Evolutionary conservation across 306 rosid genomes (phyloP).

Genomic region (Fragaria ananassa): DNA sequence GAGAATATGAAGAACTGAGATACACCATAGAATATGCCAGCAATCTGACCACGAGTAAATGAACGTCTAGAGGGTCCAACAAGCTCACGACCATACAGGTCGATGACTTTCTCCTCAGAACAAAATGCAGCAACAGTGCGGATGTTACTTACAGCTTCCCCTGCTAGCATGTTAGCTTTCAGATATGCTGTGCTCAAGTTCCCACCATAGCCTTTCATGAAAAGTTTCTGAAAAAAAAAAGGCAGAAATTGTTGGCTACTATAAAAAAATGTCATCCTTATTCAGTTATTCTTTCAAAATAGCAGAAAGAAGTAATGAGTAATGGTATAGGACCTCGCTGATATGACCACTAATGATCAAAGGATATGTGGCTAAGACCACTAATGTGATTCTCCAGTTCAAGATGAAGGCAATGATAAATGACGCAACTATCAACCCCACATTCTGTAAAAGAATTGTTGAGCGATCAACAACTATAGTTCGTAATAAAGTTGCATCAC

Average conservation of each 20-base stretch:
- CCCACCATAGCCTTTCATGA: conserved; percentile 96
- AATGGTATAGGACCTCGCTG: conserved; percentile 57
- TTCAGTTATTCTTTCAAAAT: not conserved
- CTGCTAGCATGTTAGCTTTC: conserved; percentile 91
- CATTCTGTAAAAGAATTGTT: conserved; percentile 76
- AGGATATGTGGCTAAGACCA: conserved; percentile 89
- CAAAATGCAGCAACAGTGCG: conserved; percentile 97
- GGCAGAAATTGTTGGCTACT: conserved; percentile 2
- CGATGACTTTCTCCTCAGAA: conserved; percentile 75
- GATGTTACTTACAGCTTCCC: conserved; percentile 92
- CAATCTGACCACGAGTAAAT: conserved; percentile 82
- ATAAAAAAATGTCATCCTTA: not conserved
- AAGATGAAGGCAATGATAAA: conserved; percentile 79
- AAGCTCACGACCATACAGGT: conserved; percentile 73
- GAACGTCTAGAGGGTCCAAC: conserved; percentile 76
- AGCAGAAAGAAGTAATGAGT: conserved; percentile 14
- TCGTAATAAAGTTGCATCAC: conserved; percentile 71
- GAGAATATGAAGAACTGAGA: conserved; percentile 95
- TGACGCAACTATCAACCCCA: conserved; percentile 76
- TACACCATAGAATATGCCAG: conserved; percentile 81
- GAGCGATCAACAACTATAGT: conserved; percentile 85
- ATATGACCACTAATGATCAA: conserved; percentile 88
- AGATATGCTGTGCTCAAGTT: conserved; percentile 96
- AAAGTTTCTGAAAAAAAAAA: conserved; percentile 63
- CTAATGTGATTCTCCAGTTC: conserved; percentile 93